Conservation (phyloP, 2,329 filamentous ascomycete species). For the Cladophialophora chaetospira region DNA sequence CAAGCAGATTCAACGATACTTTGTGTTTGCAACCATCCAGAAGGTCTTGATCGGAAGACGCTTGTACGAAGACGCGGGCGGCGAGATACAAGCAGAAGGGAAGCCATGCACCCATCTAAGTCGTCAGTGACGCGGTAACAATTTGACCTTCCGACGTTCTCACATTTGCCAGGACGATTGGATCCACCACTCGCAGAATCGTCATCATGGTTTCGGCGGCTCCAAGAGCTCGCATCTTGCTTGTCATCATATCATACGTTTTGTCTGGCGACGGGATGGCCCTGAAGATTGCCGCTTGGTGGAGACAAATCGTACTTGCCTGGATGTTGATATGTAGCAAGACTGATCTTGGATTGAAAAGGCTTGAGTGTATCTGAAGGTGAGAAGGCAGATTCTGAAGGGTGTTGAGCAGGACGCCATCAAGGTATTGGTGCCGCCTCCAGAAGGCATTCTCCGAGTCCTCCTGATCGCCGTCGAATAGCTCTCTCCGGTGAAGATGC, state of each 20-base stretch:
- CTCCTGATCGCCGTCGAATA: not conserved
- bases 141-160: not conserved
- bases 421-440: not conserved
- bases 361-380: not conserved
- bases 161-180: slow-evolving; percentile 1
- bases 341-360: not conserved
- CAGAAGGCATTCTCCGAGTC: slow-evolving; percentile 3
- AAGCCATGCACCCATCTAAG: slow-evolving; percentile 6
- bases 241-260: not conserved
- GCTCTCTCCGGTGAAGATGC: slow-evolving; percentile 5
- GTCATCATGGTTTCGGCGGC: slow-evolving; percentile 14
- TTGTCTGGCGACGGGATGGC: not conserved
- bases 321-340: slow-evolving; percentile 12
- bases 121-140: not conserved
- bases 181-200: slow-evolving; percentile 1
- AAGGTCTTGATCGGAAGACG: not conserved
- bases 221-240: not conserved
- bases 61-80: slow-evolving; percentile 5
- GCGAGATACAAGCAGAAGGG: slow-evolving; percentile 11
- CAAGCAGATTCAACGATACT: not conserved
- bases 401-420: slow-evolving; percentile 5
- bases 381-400: slow-evolving; percentile 7
- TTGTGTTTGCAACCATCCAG: not conserved
- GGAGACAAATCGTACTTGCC: slow-evolving; percentile 8
- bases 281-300: slow-evolving; percentile 6